phyloP scores from a whole-genome alignment of 2,329 filamentous ascomycete genomes.

The Calonectria henricotiae region DNA sequence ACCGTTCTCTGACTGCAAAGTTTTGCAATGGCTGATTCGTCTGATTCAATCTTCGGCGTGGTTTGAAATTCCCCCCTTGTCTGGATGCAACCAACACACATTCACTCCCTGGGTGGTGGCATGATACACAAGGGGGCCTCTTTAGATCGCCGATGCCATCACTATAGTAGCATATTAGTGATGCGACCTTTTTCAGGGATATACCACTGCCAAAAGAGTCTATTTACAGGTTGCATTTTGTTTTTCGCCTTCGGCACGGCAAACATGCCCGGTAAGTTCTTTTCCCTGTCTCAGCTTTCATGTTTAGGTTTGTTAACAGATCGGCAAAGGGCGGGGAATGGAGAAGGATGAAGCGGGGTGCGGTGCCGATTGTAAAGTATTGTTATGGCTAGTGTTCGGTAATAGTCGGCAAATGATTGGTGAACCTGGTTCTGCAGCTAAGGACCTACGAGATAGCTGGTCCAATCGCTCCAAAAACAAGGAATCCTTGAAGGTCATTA shows the following conservation, averaged over 20 bases:
- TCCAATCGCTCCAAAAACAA: no score
- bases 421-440: no score
- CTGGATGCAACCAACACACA: slow-evolving; percentile 15
- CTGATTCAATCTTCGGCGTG: neutral
- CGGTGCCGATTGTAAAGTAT: neutral
- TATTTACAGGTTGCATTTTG: slow-evolving; percentile 40
- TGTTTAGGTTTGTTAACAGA: neutral
- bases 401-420: slow-evolving; percentile 21
- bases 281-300: slow-evolving; percentile 38
- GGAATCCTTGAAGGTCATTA: no score
- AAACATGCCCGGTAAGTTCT: slow-evolving; percentile 36
- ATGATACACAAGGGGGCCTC: slow-evolving; percentile 20
- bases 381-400: neutral
- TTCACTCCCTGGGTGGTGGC: slow-evolving; percentile 14
- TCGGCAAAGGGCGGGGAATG: slow-evolving; percentile 21
- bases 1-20: neutral
- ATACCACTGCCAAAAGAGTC: neutral
- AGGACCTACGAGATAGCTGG: neutral
- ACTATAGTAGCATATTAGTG: neutral
- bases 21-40: no score
- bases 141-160: slow-evolving; percentile 1
- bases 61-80: neutral
- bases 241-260: slow-evolving; percentile 40
- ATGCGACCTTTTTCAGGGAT: neutral
- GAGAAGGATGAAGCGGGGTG: slow-evolving; percentile 10